phyloP scores from a whole-genome alignment of 2,329 filamentous ascomycete species.

The Cercospora zeae-maydis region DNA sequence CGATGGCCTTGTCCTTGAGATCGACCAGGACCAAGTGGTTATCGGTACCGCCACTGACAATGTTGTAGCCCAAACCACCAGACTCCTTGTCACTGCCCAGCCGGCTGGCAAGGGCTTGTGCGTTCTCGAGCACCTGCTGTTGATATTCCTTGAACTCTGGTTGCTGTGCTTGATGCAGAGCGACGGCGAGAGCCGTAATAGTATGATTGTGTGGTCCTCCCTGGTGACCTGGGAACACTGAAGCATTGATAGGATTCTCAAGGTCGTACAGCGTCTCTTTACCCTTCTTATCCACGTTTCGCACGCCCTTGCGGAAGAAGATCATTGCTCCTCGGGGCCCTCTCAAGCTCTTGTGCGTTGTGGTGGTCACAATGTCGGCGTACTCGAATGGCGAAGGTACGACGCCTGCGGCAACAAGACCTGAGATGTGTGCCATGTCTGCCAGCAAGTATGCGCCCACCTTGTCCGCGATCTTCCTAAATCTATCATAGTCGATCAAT shows the following conservation, averaged over 20 bases:
- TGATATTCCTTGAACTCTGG: constrained; percentile 93
- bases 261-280: constrained; percentile 74
- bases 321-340: constrained; percentile 96
- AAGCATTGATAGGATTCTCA: constrained; percentile 88
- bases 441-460: constrained; percentile 80
- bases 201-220: constrained; percentile 99
- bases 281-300: constrained; percentile 77
- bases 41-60: constrained; percentile 92
- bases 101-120: constrained; percentile 75
- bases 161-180: constrained; percentile 86
- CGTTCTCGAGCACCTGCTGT: constrained; percentile 82
- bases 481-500: constrained; percentile 88
- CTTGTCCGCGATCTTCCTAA: constrained; percentile 88
- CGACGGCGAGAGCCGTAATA: constrained; percentile 91
- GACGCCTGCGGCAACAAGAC: constrained; percentile 85
- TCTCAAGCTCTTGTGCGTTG: constrained; percentile 94
- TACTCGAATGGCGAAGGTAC: constrained; percentile 84
- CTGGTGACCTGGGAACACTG: constrained; percentile 97
- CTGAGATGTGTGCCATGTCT: constrained; percentile 97
- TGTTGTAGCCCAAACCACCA: constrained; percentile 75
- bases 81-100: constrained; percentile 66
- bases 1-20: constrained; percentile 81
- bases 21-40: constrained; percentile 95
- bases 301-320: constrained; percentile 92
- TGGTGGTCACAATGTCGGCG: constrained; percentile 94